A percentile compares a stretch with the other conserved stretches of the same genome.
Evolutionary conservation across 176 grass and related monocot genomes (phyloP).

Genomic region (Poa annua): DNA sequence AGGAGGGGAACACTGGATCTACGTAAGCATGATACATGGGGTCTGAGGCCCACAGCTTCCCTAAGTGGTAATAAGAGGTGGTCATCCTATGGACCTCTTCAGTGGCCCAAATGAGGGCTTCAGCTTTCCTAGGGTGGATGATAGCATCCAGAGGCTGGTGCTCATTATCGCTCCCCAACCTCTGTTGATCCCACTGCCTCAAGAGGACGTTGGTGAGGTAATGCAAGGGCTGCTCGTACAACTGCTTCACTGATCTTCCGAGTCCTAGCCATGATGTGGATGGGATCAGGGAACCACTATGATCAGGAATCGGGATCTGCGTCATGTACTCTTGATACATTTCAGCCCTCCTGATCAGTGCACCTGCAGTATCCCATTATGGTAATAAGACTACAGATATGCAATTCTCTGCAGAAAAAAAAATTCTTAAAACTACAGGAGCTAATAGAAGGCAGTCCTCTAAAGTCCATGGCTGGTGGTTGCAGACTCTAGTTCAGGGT

Average conservation of each 20-base stretch:
- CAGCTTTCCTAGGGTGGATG: conserved; percentile 75
- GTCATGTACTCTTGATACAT: conserved; percentile 96
- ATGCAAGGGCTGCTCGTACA: conserved; percentile 83
- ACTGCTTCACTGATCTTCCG: conserved; percentile 66
- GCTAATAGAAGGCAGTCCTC: background rate
- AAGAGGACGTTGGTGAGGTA: conserved; percentile 81
- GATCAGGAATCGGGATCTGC: conserved; percentile 68
- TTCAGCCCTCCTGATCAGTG: conserved; percentile 74
- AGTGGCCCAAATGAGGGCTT: conserved; percentile 71
- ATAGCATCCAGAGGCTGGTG: conserved; percentile 58
- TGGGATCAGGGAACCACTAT: conserved; percentile 58
- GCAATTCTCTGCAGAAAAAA: conserved; percentile 12
- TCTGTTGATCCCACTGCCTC: conserved; percentile 74
- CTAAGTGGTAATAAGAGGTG: conserved; percentile 60
- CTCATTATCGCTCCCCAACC: conserved; percentile 58
- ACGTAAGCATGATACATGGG: conserved; percentile 73
- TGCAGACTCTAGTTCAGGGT: conserved; percentile 3
- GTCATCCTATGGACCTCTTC: conserved; percentile 80
- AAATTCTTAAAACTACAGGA: conserved; percentile 28
- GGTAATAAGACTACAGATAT: conserved; percentile 28
- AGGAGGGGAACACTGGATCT: conserved; percentile 66
- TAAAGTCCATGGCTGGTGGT: conserved; percentile 10
- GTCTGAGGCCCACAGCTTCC: conserved; percentile 61
- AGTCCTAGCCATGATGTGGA: conserved; percentile 83
- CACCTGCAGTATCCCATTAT: conserved; percentile 68